Base-by-base conservation (phyloP, 495 filamentous ascomycete species). In the Trichoderma orchidacearum region DNA sequence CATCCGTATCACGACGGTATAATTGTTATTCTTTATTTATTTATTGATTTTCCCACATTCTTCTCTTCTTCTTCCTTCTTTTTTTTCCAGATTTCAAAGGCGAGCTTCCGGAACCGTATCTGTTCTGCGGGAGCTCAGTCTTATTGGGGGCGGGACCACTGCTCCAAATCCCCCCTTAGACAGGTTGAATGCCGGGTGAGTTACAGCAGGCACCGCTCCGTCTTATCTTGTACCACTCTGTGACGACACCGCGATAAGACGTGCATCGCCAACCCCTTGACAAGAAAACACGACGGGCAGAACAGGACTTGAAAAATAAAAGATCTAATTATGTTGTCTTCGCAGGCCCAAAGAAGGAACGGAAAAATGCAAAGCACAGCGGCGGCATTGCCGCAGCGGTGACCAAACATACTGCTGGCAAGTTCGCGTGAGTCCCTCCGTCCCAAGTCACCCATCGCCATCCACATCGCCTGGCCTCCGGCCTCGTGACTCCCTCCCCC, bases 281-380 rank as follows among this genome's bases (percentile, higher is more conserved):
- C n/a, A n/a, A n/a, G n/a, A n/a, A n/a, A n/a, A n/a, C n/a, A n/a
- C n/a, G n/a, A n/a, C n/a, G n/a, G n/a, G n/a, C n/a, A n/a, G n/a
- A n/a, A n/a, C n/a, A n/a, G n/a, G n/a, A n/a, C n/a, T n/a, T n/a
- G n/a, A n/a, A n/a, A n/a, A n/a, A n/a, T n/a, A n/a, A n/a, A n/a
- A n/a, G n/a, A n/a, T n/a, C 38, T 48, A 23, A 48, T 23, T 8
- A 48, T 48, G 38, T 28, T 38, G 13, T 28, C 34, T 3, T 34
- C 21, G 56, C 32, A 76, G 74, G 62, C 66, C 64, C 68, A 58
- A 74, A 72, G 72, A 76, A 76, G 60, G 71, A 76, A 66, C 68
- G 70, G 56, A 77, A 74, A 70, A 70, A 77, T 76, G 75, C 64
- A 63, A 77, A 72, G 72, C 73, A 76, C 54, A 64, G 66, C 59